phyloP scores from a whole-genome alignment of 768 basidiomycete species.

The Flagelloscypha sp. region DNA sequence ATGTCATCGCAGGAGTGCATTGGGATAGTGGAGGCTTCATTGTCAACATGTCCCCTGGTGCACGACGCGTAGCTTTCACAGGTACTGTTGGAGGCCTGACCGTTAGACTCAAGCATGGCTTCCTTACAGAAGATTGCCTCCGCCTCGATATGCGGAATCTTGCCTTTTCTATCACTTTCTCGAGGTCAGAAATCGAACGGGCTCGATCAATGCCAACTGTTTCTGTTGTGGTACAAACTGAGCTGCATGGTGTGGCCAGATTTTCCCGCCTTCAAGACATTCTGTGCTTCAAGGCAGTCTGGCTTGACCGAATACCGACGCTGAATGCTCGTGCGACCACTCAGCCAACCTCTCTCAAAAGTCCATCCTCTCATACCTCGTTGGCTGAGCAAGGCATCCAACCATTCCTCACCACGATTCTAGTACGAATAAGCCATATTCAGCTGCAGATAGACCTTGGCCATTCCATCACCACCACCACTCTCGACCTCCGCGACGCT shows the following conservation, averaged over 20 bases:
- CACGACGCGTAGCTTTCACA: conserved; percentile 62
- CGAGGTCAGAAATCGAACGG: conserved; percentile 34
- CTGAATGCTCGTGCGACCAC: conserved; percentile 33
- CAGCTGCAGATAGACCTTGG: conserved; percentile 76
- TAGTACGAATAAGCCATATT: conserved; percentile 67
- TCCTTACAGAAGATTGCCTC: conserved; percentile 75
- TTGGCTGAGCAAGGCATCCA: too few species aligned
- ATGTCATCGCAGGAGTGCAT: conserved; percentile 79
- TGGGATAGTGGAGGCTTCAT: conserved; percentile 96
- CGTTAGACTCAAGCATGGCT: conserved; percentile 75
- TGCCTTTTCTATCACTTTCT: conserved; percentile 64
- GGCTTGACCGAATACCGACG: conserved; percentile 81
- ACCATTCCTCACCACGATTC: conserved; percentile 50
- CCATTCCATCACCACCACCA: conserved; percentile 70
- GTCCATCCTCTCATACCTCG: conserved; percentile 16
- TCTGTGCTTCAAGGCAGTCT: conserved; percentile 91
- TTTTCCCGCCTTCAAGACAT: conserved; percentile 88
- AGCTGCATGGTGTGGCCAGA: conserved; percentile 68
- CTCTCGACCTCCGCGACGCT: conserved; percentile 55
- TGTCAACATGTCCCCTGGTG: conserved; percentile 66
- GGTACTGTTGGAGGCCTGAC: conserved; percentile 78
- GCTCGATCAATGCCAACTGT: conserved; percentile 41
- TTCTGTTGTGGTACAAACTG: conserved; percentile 77
- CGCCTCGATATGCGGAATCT: conserved; percentile 77
- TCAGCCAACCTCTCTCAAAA: conserved; percentile 13